Conservation (phyloP, 1,284 basidiomycete genomes). For the Hymenochaete sp. region DNA sequence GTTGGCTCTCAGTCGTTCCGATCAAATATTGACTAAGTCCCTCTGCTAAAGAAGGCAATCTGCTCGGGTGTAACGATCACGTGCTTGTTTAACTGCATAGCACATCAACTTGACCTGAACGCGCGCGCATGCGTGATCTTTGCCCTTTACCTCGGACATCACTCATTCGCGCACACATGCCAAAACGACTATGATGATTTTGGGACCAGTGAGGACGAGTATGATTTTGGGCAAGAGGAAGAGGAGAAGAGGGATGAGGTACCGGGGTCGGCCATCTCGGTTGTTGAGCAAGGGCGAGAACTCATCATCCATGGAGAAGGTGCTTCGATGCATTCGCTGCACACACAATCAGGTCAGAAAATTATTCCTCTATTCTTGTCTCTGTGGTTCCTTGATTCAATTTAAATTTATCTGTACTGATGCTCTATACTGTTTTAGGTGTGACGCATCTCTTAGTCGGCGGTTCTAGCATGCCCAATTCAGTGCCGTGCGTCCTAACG, state of each 20-base stretch:
- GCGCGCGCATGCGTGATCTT: no score
- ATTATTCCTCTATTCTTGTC: constrained; percentile 15
- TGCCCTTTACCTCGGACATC: no score
- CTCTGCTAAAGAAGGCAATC: no score
- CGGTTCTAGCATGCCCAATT: constrained; percentile 65
- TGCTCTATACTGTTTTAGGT: constrained; percentile 35
- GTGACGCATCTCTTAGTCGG: constrained; percentile 86
- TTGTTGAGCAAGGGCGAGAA: constrained; percentile 75
- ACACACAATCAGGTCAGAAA: constrained; percentile 57
- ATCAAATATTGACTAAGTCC: no score
- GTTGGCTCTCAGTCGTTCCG: constrained; percentile 21
- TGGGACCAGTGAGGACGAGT: constrained; percentile 64
- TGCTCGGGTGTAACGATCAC: no score
- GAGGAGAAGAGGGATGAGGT: constrained; percentile 47
- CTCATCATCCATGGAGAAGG: constrained; percentile 67
- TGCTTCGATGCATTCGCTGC: constrained; percentile 48
- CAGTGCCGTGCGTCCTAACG: constrained; percentile 67
- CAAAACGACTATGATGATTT: constrained; percentile 63
- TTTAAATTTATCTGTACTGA: constrained; percentile 14
- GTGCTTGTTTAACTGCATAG: no score
- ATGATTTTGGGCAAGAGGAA: constrained; percentile 54
- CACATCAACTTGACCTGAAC: no score
- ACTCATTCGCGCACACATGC: no score
- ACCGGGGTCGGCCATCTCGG: constrained; percentile 62
- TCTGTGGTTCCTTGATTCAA: constrained; percentile 8